Conservation (phyloP, 1,284 basidiomycete species). For the Cryptococcus jaspeensis region DNA sequence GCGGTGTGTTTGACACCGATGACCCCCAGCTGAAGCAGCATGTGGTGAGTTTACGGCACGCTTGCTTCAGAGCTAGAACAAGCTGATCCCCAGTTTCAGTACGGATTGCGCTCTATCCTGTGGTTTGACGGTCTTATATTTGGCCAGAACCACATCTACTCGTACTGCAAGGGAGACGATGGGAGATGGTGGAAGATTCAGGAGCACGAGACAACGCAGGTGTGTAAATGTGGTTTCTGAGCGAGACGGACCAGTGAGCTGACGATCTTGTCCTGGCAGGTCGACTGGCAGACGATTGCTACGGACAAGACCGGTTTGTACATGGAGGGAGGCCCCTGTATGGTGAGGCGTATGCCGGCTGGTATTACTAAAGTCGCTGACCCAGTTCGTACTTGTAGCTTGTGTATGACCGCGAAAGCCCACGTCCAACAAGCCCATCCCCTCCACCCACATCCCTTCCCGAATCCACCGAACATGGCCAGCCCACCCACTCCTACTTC, state of each 20-base stretch:
- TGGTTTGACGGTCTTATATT: conserved; percentile 43
- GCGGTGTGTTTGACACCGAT: conserved; percentile 34
- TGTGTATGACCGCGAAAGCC: conserved; percentile 31
- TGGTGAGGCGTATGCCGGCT: conserved; percentile 17
- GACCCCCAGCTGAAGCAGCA: conserved; percentile 34
- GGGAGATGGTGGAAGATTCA: conserved; percentile 42
- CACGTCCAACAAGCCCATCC: conserved; percentile 11
- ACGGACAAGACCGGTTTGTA: conserved; percentile 39
- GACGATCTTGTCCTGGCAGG: conserved; percentile 12
- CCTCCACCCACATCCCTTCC: background rate
- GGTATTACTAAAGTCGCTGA: background rate
- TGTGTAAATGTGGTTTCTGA: conserved; percentile 11
- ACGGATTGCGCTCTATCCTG: conserved; percentile 32
- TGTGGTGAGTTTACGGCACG: conserved; percentile 20
- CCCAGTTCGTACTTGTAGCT: conserved; percentile 11
- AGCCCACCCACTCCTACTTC: no score
- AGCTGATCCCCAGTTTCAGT: conserved; percentile 18
- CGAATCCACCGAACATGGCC: no score
- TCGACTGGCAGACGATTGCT: conserved; percentile 30
- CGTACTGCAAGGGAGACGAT: conserved; percentile 31
- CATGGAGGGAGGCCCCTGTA: conserved; percentile 46
- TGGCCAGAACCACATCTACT: conserved; percentile 35
- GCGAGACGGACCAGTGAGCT: background rate
- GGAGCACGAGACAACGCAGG: conserved; percentile 31
- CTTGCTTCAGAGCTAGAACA: background rate